Evolutionary conservation across 2,329 filamentous ascomycete genomes (phyloP).

Genomic region (Rutstroemia sp.): DNA sequence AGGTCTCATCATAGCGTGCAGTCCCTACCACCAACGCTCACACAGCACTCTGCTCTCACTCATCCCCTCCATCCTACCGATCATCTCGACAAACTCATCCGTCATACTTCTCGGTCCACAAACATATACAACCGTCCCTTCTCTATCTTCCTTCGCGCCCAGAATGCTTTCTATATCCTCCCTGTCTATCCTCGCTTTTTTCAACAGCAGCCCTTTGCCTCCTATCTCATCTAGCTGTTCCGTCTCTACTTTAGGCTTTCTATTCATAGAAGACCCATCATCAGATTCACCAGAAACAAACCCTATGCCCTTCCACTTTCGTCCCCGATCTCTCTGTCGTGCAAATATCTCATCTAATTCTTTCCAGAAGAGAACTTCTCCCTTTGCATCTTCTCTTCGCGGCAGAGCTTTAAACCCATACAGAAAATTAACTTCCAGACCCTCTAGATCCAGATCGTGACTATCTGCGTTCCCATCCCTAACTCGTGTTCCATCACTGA

Average conservation of each 20-base stretch:
- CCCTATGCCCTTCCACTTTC: conserved; percentile 35
- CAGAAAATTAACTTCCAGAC: conserved; percentile 17
- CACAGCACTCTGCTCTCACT: conserved; percentile 42
- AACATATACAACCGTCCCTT: conserved; percentile 51
- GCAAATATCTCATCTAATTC: conserved; percentile 20
- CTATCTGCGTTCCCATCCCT: too few relatives aligned
- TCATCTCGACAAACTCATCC: conserved; percentile 49
- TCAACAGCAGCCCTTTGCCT: conserved; percentile 7
- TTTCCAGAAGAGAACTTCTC: conserved; percentile 44
- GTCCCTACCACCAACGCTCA: conserved; percentile 57
- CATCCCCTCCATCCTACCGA: conserved; percentile 35
- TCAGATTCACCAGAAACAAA: conserved; percentile 35
- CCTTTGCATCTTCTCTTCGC: conserved; percentile 11
- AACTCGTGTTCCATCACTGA: background rate
- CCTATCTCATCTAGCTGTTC: conserved; percentile 7
- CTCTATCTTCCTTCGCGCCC: conserved; percentile 30
- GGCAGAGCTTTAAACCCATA: conserved; percentile 26
- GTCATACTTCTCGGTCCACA: conserved; percentile 65
- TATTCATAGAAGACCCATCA: too few relatives aligned
- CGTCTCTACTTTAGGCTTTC: too few relatives aligned
- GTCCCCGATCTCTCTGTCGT: background rate
- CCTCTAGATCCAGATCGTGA: background rate
- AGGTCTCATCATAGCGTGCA: background rate
- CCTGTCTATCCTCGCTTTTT: conserved; percentile 23
- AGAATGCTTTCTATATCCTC: conserved; percentile 38